Evolutionary conservation across 2,329 filamentous ascomycete species (phyloP), one percentile per base, ranked within the genome.

Genomic region (Ceratocystis diversiconidia): DNA sequence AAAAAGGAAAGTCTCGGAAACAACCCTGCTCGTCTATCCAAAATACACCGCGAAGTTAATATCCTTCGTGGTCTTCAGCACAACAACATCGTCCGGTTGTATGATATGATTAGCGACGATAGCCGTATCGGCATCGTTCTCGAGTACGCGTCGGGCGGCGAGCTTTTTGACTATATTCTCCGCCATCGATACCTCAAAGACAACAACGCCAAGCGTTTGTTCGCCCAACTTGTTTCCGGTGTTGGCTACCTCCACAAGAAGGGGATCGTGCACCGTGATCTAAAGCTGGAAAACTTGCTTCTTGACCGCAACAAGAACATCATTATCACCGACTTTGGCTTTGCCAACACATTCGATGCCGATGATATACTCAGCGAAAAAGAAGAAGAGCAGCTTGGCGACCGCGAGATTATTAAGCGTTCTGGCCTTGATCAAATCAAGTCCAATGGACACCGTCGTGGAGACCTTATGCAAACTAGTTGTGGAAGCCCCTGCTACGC

Each of bases 281-380:
- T 99, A 70, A 99, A 99, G 77, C 81, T 99, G 60, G 94, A 99
- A 77, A 99, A 99, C 73, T 75, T 99, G 71, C 82, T 99, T 46
- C 82, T 99, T 63, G 94, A 99, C 76, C 87, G 92, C 69, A 96
- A 99, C 73, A 88, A 91, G 69, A 99, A 99, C 78, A 97, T 99
- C 73, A 99, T 99, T 77, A 99, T 99, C 73, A 99, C 94, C 17
- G 94, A 99, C 76, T 99, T 99, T 76, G 94, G 94, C 19, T 99
- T 99, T 74, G 94, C 94, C 70, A 99, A 99, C 76, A 97, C 92
- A 0, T 99, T 99, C 73, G 89, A 96, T 72, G 85, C 94, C 0
- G 78, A 80, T 44, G 94, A 99, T 72, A 91, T 96, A 74, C 81
- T 99, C 48, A 85, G 84, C 3, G 90, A 96, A 68, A 92, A 96